Base-by-base conservation (phyloP, 1,139 yeast species). In the Scheffersomyces illinoinensis region DNA sequence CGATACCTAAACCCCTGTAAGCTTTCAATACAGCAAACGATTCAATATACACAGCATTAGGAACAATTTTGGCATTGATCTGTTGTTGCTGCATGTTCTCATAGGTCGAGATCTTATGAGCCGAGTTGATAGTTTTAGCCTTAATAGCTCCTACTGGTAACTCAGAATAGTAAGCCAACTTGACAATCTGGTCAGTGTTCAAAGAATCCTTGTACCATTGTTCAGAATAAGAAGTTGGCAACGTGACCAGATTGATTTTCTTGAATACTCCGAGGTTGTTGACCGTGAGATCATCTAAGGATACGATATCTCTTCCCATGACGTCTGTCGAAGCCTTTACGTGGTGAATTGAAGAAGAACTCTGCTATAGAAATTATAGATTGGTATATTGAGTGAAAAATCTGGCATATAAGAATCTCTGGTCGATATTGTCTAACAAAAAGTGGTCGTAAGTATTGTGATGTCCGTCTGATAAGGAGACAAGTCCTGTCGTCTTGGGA, bases 131-230 rank as follows among this genome's bases (percentile, higher is more conserved):
- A 2, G 81, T 69, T 64, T 82, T 82, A 50, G 87, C 87, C 63
- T 82, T 85, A 47, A 90, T 76, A 1, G 87, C 88, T 3, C 93
- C 97, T 5, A 91, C 92, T 14, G 96, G 91, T 17, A 86, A 76
- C 63, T 87, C 92, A 18, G 87, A 81, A 68, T 79, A 85, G 71
- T 73, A 88, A 2, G 88, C 91, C 59, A 81, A 64, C 62, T 75
- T 74, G 33, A 72, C 76, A 49, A 79, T 68, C 58, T 73, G 77
- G 56, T 73, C 77, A 1, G 71, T 59, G 8, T 77, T 74, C 21
- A 79, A 68, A 12, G 82, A 70, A 24, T 76, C 77, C 20, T 76
- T 63, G 62, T 84, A 82, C 80, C 86, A 85, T 12, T 72, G 69
- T 0, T 80, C 80, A 0, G 82, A 70, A 63, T 81, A 85, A 2